A percentile compares a stretch with the other conserved stretches of the same genome.
Conservation (phyloP, 2,329 filamentous ascomycete genomes). For the Cytospora schulzeri region DNA sequence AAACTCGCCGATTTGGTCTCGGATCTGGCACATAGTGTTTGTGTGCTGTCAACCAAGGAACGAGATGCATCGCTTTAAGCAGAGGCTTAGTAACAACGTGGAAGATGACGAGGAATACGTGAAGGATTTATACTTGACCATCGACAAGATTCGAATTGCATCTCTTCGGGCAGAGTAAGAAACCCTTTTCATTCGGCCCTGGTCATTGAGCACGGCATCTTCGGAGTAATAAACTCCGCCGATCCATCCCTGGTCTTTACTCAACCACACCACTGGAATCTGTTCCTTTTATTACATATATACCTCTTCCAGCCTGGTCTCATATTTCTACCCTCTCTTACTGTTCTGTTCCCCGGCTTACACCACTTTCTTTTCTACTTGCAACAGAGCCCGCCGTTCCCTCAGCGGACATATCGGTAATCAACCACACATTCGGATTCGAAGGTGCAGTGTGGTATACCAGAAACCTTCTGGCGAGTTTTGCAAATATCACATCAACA, state of each 20-base stretch:
- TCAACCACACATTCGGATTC: conserved; percentile 20
- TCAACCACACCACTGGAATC: not conserved
- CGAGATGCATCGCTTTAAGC: conserved; percentile 22
- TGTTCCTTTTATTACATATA: not conserved
- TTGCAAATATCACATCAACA: conserved; percentile 25
- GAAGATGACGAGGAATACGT: conserved; percentile 27
- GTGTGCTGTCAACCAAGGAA: not conserved
- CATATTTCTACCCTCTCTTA: not conserved
- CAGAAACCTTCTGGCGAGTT: conserved; percentile 22
- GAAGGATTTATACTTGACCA: conserved; percentile 22
- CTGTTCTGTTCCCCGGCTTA: conserved; percentile 4
- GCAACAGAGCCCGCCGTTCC: conserved; percentile 22
- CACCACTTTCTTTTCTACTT: not conserved
- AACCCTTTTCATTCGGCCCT: not conserved
- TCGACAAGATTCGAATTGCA: conserved; percentile 26
- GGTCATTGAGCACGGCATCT: not conserved
- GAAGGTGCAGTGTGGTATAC: conserved; percentile 23
- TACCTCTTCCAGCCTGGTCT: not conserved
- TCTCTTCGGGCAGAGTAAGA: conserved; percentile 26
- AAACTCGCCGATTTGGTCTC: not conserved
- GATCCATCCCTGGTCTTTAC: not conserved
- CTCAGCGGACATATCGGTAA: conserved; percentile 18
- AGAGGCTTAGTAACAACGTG: conserved; percentile 17
- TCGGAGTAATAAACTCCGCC: not conserved
- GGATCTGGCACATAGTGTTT: not conserved